A percentile compares a stretch with the other conserved stretches of the same genome.
Conservation (phyloP, 345 rosid species). For the Firmiana major region DNA sequence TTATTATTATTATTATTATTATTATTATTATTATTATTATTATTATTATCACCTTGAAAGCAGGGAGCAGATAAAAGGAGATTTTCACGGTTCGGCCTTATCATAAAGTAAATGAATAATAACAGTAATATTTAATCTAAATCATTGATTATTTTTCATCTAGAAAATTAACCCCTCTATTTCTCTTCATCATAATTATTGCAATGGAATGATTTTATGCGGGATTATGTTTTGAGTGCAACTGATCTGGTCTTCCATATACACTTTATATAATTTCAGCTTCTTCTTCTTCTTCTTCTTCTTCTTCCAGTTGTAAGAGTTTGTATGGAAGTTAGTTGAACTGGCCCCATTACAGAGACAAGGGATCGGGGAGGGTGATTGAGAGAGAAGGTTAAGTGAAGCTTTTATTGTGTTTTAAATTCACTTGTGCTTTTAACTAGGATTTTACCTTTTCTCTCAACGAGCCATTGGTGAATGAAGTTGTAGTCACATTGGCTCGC, state of each 20-base stretch:
- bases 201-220: conserved; percentile 27
- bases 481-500: conserved; percentile 4
- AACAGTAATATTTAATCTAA: no score
- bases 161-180: background rate
- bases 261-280: background rate
- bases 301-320: conserved; percentile 18
- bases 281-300: no score
- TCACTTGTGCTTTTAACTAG: background rate
- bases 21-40: no score
- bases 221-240: conserved; percentile 20
- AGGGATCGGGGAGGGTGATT: background rate
- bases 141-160: no score
- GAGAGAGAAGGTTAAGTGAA: background rate
- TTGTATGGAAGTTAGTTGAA: conserved; percentile 27
- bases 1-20: no score
- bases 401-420: no score
- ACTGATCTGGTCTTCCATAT: conserved; percentile 3
- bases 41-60: background rate
- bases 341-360: conserved; percentile 19
- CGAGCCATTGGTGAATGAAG: background rate
- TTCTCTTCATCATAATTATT: conserved; percentile 20
- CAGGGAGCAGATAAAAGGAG: background rate
- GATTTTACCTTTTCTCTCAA: conserved; percentile 17
- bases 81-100: no score
- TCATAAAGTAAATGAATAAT: no score